These are phyloP conservation scores for Ophiognomonia clavigignenti-juglandacearum DNA, from an alignment of 2,329 filamentous ascomycete species.

Conservation along the genomic window DNA sequence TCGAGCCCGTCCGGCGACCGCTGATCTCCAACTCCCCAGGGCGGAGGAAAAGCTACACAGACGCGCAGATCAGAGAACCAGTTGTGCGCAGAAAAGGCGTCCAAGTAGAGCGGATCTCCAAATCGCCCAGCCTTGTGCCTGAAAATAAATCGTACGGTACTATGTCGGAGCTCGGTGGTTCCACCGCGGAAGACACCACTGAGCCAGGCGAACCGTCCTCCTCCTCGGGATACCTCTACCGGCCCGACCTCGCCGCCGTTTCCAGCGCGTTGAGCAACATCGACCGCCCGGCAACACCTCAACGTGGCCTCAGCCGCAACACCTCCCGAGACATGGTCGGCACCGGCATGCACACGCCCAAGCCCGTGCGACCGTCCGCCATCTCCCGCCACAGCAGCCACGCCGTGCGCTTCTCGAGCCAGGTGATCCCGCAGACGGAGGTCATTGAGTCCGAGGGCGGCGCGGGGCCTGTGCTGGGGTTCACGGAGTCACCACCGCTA, in stretches of 20 bases:
- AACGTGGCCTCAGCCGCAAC: constrained; percentile 3
- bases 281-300: constrained; percentile 1
- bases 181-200: no score
- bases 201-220: no score
- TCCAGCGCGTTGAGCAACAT: constrained; percentile 4
- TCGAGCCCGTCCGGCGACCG: constrained; percentile 26
- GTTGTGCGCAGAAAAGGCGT: constrained; percentile 8
- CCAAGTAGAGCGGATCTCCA: background rate
- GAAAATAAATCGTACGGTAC: constrained; percentile 13
- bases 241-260: constrained; percentile 1
- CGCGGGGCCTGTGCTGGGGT: constrained; percentile 69
- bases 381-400: constrained; percentile 49
- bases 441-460: constrained; percentile 58
- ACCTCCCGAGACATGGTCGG: background rate
- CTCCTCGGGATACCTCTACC: constrained; percentile 1
- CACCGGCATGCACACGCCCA: constrained; percentile 8
- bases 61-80: constrained; percentile 18
- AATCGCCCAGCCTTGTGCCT: no score
- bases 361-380: constrained; percentile 35
- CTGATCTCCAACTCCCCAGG: constrained; percentile 18
- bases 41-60: constrained; percentile 37
- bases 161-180: no score
- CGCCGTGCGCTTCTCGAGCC: constrained; percentile 63
- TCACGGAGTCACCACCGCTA: constrained; percentile 56
- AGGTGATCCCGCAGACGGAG: constrained; percentile 65